Base-by-base conservation (phyloP, 495 filamentous ascomycete genomes). In the Penicillium chermesinum region DNA sequence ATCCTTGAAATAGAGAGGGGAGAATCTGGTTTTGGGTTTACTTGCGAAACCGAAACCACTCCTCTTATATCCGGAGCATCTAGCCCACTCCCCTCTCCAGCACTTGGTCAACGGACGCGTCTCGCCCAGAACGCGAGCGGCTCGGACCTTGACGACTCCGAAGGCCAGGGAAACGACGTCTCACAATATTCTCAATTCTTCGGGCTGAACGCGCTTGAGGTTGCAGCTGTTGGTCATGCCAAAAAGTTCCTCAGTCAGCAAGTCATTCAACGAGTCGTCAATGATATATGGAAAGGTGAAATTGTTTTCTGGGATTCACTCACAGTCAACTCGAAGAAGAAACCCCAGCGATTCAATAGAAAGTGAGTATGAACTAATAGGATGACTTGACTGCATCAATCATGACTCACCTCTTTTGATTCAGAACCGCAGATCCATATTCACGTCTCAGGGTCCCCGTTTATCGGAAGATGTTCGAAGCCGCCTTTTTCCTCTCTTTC, bases 261-360 rank as follows among this genome's bases (percentile, higher is more conserved):
- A 41, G 77, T 89, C 7, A 85, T 97, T 22, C 91, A 96, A 57
- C 86, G 84, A 52, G 85, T 96, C 46, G 83, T 96, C 36, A 83
- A 89, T 46, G 86, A 87, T 36, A 90, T 96, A 44, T 96, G 91
- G 91, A 83, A 83, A 38, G 91, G 91, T 16, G 82, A 90, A 46
- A 95, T 96, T 49, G 83, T 90, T 14, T 95, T 96, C 60, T 97
- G 91, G 90, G 85, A 95, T 50, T 81, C 73, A 32, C 68, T 96
- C 21, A 85, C 82, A 20, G 81, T 88, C 14, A 71, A 87, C 55
- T 83, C 87, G 0, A 81, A 67, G 22, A 97, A 96, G 61, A 85
- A 86, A 53, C 84, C 90, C 1, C 84, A 86, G 14, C 77, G 89
- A 40, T 95, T 94, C 67, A 89, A 88, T 62, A 77, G 80, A 50